phyloP scores from a whole-genome alignment of 257 asterid species.

The Przewalskia tangutica region DNA sequence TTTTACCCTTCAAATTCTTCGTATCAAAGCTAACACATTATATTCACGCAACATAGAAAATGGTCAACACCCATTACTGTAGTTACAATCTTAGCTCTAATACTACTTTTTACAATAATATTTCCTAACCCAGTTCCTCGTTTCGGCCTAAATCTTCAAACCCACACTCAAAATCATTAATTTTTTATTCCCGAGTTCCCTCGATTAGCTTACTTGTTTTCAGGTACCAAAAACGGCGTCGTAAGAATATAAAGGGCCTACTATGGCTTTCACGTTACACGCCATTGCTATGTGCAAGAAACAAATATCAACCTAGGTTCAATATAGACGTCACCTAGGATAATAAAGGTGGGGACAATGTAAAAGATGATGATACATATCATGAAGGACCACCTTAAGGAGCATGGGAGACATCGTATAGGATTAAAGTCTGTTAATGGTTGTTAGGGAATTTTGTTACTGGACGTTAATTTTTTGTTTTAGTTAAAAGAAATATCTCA shows the following conservation, averaged over 20 bases:
- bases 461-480: too few relatives aligned
- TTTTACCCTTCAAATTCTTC: too few relatives aligned
- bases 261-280: conserved; percentile 65
- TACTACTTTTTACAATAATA: conserved; percentile 24
- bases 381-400: too few relatives aligned
- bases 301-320: too few relatives aligned
- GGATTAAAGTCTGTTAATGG: too few relatives aligned
- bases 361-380: too few relatives aligned
- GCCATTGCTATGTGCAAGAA: conserved; percentile 38
- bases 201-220: conserved; percentile 66
- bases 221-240: conserved; percentile 57
- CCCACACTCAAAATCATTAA: conserved; percentile 15
- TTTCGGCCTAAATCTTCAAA: conserved; percentile 12
- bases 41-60: conserved; percentile 21
- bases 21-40: background rate
- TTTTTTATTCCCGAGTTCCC: conserved; percentile 35
- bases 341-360: too few relatives aligned
- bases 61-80: conserved; percentile 37
- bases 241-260: conserved; percentile 62
- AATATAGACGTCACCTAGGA: too few relatives aligned
- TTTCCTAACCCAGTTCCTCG: conserved; percentile 13
- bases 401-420: too few relatives aligned
- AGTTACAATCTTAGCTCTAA: conserved; percentile 16
- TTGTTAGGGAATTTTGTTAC: too few relatives aligned
- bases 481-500: too few relatives aligned